Evolutionary conservation across 768 basidiomycete species (phyloP), one percentile per base, ranked within the genome.

Genomic region (Gyrodon lividus): DNA sequence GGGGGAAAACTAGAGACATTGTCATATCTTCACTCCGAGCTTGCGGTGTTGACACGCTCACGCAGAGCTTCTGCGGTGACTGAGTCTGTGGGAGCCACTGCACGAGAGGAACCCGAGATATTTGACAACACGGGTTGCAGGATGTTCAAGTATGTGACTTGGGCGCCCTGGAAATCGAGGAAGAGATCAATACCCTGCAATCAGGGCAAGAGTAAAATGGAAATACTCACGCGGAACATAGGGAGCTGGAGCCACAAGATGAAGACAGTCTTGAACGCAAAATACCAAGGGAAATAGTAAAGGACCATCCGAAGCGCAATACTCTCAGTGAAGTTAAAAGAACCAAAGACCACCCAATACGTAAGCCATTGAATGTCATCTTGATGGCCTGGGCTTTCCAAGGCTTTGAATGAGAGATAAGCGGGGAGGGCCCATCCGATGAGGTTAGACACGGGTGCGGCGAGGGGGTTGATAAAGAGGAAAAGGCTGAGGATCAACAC

Each of bases 301-400:
- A 98, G 84, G 54, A 97, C 81, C 54, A 89, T 53, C 46, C 88
- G 82, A 57, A 91, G 77, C 46, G 89, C 91, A 60, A 96, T 79
- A 64, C 82, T 86, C 75, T 98, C 96, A 54, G 90, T 63, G 73
- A 97, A 91, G 77, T 88, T 96, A 81, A 97, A 86, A 71, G 86
- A 88, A 48, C 92, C 93, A 61, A 97, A 95, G 48, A 96, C 81
- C 65, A 91, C 80, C 96, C 96, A 98, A 78, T 98, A 98, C 2
- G 95, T 96, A 65, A 98, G 79, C 94, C 94, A 98, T 73, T 97
- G 94, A 63, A 88, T 77, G 72, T 96, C 90, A 59, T 96, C 92
- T 59, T 86, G 79, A 52, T 84, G 77, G 3, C 81, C 77, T n/a
- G 92, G 90, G 5, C 80, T 72, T 72, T 98, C 96, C 66, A 99